Evolutionary conservation across 108 stramenopile genomes (phyloP).

Genomic region (Nitzschia sp.): DNA sequence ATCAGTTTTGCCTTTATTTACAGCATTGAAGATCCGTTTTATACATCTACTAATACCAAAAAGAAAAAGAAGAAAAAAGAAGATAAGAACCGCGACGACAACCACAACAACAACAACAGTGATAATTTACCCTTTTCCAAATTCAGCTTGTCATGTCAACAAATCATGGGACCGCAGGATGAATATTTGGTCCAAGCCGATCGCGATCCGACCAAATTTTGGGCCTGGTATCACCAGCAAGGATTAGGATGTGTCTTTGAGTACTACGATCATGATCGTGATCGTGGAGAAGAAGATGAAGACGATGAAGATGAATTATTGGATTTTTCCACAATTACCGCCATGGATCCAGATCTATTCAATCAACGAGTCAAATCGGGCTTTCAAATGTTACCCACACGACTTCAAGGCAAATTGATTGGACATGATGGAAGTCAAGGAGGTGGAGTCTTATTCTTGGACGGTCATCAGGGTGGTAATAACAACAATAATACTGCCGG

Average conservation of each 20-base stretch:
- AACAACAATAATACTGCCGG: constrained; percentile 44
- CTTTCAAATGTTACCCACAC: constrained; percentile 74
- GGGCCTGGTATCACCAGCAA: constrained; percentile 69
- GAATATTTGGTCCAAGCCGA: constrained; percentile 77
- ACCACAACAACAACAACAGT: too few relatives aligned
- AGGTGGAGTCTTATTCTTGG: constrained; percentile 62
- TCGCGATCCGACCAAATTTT: constrained; percentile 75
- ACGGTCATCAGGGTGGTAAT: constrained; percentile 52
- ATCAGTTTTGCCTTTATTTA: constrained; percentile 83
- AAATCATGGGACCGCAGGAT: constrained; percentile 81
- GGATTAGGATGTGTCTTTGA: constrained; percentile 79
- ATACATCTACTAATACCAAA: too few relatives aligned
- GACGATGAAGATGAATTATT: background rate
- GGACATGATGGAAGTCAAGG: constrained; percentile 75
- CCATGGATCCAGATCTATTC: constrained; percentile 55
- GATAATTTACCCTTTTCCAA: constrained; percentile 44
- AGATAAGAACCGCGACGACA: too few relatives aligned
- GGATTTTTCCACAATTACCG: background rate
- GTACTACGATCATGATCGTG: too few relatives aligned
- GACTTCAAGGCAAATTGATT: constrained; percentile 55
- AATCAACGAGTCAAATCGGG: constrained; percentile 57
- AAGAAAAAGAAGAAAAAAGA: too few relatives aligned
- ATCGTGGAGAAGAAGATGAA: too few relatives aligned
- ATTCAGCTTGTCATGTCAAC: constrained; percentile 65
- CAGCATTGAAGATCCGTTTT: constrained; percentile 78